Conservation (phyloP, 108 stramenopile species). For the Aurantiochytrium sp. region DNA sequence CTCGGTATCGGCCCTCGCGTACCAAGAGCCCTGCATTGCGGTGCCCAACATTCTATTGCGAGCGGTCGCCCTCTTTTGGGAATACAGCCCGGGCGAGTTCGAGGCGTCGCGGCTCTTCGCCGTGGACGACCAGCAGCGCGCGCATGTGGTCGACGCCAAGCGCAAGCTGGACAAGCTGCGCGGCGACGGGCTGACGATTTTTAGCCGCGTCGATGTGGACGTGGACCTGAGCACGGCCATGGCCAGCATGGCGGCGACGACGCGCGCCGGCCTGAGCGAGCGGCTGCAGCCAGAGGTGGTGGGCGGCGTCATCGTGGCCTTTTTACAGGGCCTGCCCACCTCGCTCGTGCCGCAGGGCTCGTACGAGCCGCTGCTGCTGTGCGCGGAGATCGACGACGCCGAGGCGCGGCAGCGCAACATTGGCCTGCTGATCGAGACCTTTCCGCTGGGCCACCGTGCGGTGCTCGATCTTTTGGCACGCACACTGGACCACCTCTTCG, state of each 20-base stretch:
- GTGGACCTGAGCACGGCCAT: background rate
- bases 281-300: background rate
- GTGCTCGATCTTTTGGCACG: background rate
- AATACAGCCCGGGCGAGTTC: background rate
- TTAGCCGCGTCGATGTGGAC: slow-evolving; percentile 3
- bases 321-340: background rate
- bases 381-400: background rate
- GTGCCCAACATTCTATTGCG: background rate
- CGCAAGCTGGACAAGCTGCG: background rate
- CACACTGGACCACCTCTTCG: background rate
- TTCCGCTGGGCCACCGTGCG: background rate
- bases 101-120: background rate
- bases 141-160: background rate
- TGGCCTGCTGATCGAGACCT: background rate
- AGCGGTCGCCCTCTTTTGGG: background rate
- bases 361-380: background rate
- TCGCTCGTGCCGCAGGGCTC: background rate
- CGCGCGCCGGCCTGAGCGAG: background rate
- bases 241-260: background rate
- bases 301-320: background rate
- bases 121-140: background rate
- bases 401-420: background rate
- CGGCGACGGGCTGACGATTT: background rate
- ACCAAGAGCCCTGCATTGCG: background rate
- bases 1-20: background rate